A percentile compares a stretch with the other conserved stretches of the same genome.
These are phyloP conservation scores for Pleurotus citrinopileatus DNA, from an alignment of 768 basidiomycete genomes.

Conservation along the genomic window DNA sequence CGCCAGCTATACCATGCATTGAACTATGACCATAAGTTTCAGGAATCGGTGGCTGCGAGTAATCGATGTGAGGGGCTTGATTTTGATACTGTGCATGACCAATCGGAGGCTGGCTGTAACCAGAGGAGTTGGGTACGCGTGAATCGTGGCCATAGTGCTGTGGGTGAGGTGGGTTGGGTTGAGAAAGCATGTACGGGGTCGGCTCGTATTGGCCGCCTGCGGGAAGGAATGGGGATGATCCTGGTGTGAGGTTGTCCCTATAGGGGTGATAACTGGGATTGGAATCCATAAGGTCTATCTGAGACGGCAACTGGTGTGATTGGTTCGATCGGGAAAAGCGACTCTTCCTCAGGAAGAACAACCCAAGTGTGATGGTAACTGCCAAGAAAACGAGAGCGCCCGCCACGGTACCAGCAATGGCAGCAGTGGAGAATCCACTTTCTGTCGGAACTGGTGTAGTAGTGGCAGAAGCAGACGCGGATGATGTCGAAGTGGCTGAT, in stretches of 20 bases:
- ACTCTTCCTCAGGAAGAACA: constrained; percentile 46
- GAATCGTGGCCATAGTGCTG: constrained; percentile 1
- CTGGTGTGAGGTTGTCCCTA: constrained; percentile 9
- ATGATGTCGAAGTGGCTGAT: constrained; percentile 18
- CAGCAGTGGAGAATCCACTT: constrained; percentile 34
- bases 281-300: constrained; percentile 30
- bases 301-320: constrained; percentile 30
- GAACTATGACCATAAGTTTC: background rate
- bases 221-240: constrained; percentile 29
- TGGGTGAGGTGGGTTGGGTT: background rate
- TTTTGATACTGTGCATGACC: background rate
- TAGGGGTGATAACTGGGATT: constrained; percentile 27
- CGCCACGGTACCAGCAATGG: constrained; percentile 50
- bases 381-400: constrained; percentile 53
- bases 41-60: background rate
- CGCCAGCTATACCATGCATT: background rate
- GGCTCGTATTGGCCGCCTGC: constrained; percentile 13
- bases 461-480: constrained; percentile 22
- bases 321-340: constrained; percentile 22
- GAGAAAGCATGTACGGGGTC: constrained; percentile 5
- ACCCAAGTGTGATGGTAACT: constrained; percentile 44
- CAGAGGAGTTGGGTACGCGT: no score
- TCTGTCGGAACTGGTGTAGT: constrained; percentile 19
- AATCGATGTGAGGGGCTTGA: constrained; percentile 14
- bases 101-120: background rate